These are phyloP conservation scores for Suillus americanus DNA, from an alignment of 768 basidiomycete genomes.

Conservation along the genomic window DNA sequence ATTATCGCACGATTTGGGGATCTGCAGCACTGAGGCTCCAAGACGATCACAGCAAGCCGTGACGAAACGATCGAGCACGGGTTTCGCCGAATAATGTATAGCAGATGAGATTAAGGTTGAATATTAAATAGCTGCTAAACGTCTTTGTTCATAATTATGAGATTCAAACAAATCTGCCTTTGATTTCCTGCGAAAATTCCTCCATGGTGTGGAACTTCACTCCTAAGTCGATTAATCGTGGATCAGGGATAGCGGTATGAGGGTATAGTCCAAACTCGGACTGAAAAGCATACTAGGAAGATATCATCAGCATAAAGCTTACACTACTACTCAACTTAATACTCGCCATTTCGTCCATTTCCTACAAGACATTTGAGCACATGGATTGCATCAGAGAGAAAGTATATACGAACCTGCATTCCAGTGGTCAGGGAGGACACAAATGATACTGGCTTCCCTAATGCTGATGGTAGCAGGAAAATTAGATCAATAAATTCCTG, in stretches of 20 bases:
- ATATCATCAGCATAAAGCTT: background rate
- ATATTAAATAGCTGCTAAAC: background rate
- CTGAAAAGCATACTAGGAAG: conserved; percentile 21
- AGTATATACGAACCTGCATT: conserved; percentile 15
- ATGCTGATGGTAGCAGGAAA: conserved; percentile 10
- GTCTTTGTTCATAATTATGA: background rate
- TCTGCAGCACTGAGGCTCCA: no score
- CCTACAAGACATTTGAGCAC: conserved; percentile 3
- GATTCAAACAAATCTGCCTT: conserved; percentile 18
- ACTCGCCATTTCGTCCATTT: conserved; percentile 27
- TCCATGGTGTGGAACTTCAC: conserved; percentile 25
- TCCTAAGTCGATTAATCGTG: conserved; percentile 24
- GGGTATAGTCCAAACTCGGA: conserved; percentile 26
- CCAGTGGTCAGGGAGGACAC: conserved; percentile 15
- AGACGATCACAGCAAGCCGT: no score
- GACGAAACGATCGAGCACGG: no score
- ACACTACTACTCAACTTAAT: conserved; percentile 1
- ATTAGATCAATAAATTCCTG: background rate
- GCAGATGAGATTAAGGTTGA: no score
- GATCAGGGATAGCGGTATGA: conserved; percentile 22
- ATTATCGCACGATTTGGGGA: no score
- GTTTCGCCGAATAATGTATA: no score
- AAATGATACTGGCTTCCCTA: conserved; percentile 30
- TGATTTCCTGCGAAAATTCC: conserved; percentile 17
- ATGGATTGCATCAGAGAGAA: background rate